phyloP scores from a whole-genome alignment of 2,329 filamentous ascomycete species.

The Alternaria panax region DNA sequence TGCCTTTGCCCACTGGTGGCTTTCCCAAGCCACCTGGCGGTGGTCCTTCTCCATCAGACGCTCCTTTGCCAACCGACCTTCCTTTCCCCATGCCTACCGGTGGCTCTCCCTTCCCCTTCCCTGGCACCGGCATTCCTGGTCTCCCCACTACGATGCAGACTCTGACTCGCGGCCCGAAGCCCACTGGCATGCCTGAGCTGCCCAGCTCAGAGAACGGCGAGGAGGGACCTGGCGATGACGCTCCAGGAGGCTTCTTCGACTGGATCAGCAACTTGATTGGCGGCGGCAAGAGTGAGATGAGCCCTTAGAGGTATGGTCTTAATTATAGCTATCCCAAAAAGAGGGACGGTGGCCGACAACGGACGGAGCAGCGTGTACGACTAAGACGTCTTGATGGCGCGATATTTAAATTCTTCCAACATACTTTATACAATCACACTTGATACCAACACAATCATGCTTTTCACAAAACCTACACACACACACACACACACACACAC shows the following conservation, averaged over 20 bases:
- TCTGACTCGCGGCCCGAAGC: conserved; percentile 21
- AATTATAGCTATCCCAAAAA: background rate
- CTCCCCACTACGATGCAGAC: conserved; percentile 17
- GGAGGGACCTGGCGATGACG: conserved; percentile 1
- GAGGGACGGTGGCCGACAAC: background rate
- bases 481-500: too few species aligned
- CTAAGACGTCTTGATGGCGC: conserved; percentile 3
- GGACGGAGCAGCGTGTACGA: background rate
- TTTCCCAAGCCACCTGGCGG: background rate
- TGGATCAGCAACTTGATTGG: conserved; percentile 19
- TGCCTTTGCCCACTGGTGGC: conserved; percentile 4
- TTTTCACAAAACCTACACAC: background rate
- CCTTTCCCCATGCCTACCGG: conserved; percentile 13
- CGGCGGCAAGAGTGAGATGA: conserved; percentile 3
- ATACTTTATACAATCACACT: background rate
- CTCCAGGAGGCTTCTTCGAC: conserved; percentile 10
- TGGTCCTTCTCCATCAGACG: background rate
- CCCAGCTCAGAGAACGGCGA: conserved; percentile 1
- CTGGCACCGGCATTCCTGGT: conserved; percentile 5
- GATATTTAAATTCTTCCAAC: background rate
- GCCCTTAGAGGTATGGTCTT: background rate
- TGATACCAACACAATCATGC: background rate
- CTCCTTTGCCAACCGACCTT: conserved; percentile 3
- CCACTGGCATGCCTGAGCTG: conserved; percentile 13
- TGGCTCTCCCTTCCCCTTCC: conserved; percentile 8